phyloP scores from a whole-genome alignment of 371 early-diverging fungal species.

The Mucor plumbeus region DNA sequence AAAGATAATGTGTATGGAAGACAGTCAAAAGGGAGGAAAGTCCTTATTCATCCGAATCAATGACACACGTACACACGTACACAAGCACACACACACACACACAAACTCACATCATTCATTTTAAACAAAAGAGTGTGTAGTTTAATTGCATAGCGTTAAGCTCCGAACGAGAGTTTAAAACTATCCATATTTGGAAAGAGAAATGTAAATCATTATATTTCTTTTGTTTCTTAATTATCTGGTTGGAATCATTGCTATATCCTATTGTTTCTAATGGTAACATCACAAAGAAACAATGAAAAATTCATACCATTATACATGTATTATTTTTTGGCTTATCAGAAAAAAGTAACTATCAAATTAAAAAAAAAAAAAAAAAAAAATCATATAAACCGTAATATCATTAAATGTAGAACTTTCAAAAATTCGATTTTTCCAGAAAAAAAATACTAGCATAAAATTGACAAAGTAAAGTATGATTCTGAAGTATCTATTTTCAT shows the following conservation, averaged over 20 bases:
- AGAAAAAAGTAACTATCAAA: too few relatives aligned
- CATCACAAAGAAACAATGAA: too few relatives aligned
- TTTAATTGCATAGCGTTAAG: not conserved
- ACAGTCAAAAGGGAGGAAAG: constrained; percentile 19
- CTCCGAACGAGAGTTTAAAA: constrained; percentile 1
- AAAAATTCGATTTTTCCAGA: not conserved
- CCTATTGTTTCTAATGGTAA: too few relatives aligned
- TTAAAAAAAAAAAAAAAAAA: too few relatives aligned
- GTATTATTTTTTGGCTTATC: too few relatives aligned
- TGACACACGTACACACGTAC: constrained; percentile 3
- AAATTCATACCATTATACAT: too few relatives aligned
- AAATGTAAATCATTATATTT: not conserved
- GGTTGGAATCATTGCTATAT: too few relatives aligned
- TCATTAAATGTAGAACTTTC: not conserved
- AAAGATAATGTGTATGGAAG: constrained; percentile 10
- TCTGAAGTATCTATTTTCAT: not conserved
- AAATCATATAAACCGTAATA: too few relatives aligned
- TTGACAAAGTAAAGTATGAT: not conserved
- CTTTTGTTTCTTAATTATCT: not conserved
- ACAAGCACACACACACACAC: constrained; percentile 4
- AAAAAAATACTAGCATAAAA: not conserved
- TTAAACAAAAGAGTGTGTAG: not conserved
- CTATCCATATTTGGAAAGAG: not conserved
- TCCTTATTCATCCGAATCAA: constrained; percentile 15
- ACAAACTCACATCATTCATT: constrained; percentile 3